phyloP scores from a whole-genome alignment of 208 protist genomes.

The Trichomonas tenax region DNA sequence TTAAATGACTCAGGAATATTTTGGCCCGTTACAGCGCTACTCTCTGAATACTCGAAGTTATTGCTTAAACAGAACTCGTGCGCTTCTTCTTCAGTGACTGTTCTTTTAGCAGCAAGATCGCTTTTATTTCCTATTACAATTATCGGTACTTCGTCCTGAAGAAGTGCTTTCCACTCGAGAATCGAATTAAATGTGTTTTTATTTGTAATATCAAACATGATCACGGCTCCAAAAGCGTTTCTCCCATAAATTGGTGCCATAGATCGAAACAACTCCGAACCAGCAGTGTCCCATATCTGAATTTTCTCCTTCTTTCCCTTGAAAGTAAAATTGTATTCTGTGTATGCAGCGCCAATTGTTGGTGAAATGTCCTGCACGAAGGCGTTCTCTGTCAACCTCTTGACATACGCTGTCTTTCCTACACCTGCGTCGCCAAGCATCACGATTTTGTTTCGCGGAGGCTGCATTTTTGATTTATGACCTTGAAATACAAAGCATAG shows the following conservation, averaged over 20 bases:
- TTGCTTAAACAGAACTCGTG: background rate
- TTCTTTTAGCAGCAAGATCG: background rate
- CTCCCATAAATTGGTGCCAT: conserved; percentile 47
- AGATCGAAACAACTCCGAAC: conserved; percentile 30
- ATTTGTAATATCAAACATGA: conserved; percentile 41
- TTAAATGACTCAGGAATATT: background rate
- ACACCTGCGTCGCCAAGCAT: conserved; percentile 34
- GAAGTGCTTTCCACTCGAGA: background rate
- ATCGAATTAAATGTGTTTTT: background rate
- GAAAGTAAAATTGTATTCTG: conserved; percentile 20
- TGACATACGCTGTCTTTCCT: conserved; percentile 35
- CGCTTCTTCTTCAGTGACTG: background rate
- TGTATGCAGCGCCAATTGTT: conserved; percentile 33
- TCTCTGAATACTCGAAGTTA: background rate
- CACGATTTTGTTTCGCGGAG: conserved; percentile 26
- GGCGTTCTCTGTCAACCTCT: conserved; percentile 32
- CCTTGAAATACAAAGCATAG: no score
- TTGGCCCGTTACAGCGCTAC: background rate
- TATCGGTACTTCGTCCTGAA: background rate
- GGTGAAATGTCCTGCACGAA: conserved; percentile 30
- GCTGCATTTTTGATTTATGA: background rate
- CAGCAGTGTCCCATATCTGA: conserved; percentile 37
- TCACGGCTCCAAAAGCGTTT: conserved; percentile 38
- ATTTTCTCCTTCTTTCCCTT: conserved; percentile 22
- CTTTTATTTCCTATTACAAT: background rate